Conservation (phyloP, 768 basidiomycete species). For the Mycena floridula region DNA sequence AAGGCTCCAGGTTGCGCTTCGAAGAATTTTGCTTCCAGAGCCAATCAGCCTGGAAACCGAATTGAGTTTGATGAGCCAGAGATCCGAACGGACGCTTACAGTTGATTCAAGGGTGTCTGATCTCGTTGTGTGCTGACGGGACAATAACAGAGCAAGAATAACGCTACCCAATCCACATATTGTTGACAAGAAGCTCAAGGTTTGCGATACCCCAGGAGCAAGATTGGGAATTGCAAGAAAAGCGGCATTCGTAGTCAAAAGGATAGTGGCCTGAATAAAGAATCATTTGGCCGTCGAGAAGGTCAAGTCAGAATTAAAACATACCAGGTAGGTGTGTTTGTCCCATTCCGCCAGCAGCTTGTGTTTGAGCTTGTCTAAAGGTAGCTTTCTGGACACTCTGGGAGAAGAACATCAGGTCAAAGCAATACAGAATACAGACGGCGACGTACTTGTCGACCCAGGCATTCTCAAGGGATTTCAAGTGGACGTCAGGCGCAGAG, state of each 20-base stretch:
- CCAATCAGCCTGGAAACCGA: not conserved
- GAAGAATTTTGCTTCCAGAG: not conserved
- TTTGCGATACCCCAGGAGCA: slow-evolving; percentile 19
- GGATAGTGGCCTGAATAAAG: slow-evolving; percentile 29
- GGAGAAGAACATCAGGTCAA: too few relatives aligned
- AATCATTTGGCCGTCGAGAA: not conserved
- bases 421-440: too few relatives aligned
- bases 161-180: slow-evolving; percentile 25
- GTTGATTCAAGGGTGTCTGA: slow-evolving; percentile 4
- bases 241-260: slow-evolving; percentile 35
- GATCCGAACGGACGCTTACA: not conserved
- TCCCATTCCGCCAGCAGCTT: slow-evolving; percentile 26
- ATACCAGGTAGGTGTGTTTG: slow-evolving; percentile 33
- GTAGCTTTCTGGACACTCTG: slow-evolving; percentile 3
- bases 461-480: slow-evolving; percentile 27
- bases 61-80: not conserved
- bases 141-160: slow-evolving; percentile 19
- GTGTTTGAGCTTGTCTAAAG: slow-evolving; percentile 28
- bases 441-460: slow-evolving; percentile 29
- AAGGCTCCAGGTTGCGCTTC: not conserved
- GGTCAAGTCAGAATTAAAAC: slow-evolving; percentile 4
- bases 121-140: slow-evolving; percentile 15
- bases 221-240: slow-evolving; percentile 39
- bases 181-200: slow-evolving; percentile 27
- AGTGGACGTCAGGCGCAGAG: slow-evolving; percentile 25